Conservation (phyloP, 2,329 filamentous ascomycete genomes). For the Fusarium protoensiforme region DNA sequence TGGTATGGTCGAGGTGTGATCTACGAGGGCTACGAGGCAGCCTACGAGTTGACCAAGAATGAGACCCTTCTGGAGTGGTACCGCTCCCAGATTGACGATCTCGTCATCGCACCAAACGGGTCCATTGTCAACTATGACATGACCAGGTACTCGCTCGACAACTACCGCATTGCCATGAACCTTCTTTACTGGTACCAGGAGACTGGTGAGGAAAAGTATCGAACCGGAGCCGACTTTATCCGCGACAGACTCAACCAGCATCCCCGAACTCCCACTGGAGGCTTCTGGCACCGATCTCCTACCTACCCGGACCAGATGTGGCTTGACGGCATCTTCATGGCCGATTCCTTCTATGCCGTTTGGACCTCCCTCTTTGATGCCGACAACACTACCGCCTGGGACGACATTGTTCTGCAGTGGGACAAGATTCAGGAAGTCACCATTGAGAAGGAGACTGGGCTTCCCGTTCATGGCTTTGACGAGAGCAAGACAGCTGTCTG, state of each 20-base stretch:
- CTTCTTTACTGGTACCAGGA: slow-evolving; percentile 61
- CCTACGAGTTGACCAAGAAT: slow-evolving; percentile 55
- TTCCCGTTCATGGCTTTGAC: slow-evolving; percentile 67
- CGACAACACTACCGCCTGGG: slow-evolving; percentile 53
- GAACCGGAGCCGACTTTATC: slow-evolving; percentile 58
- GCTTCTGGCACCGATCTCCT: slow-evolving; percentile 63
- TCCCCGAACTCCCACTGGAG: slow-evolving; percentile 61
- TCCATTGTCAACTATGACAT: slow-evolving; percentile 59
- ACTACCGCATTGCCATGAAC: slow-evolving; percentile 65
- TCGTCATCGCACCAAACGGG: slow-evolving; percentile 55
- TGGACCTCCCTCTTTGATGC: slow-evolving; percentile 53
- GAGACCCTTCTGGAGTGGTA: slow-evolving; percentile 56
- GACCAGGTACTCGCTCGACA: slow-evolving; percentile 61
- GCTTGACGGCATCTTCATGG: slow-evolving; percentile 67
- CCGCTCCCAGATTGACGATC: slow-evolving; percentile 56
- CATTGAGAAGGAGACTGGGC: slow-evolving; percentile 48
- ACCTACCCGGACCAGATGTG: slow-evolving; percentile 66
- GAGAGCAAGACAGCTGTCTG: slow-evolving; percentile 59
- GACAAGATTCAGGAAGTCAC: slow-evolving; percentile 58
- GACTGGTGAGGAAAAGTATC: slow-evolving; percentile 60
- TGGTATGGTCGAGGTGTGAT: slow-evolving; percentile 37
- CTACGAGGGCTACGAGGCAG: slow-evolving; percentile 32
- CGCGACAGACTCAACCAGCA: slow-evolving; percentile 59
- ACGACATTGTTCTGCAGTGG: slow-evolving; percentile 58
- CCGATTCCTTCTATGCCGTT: slow-evolving; percentile 55